Evolutionary conservation across 2,329 filamentous ascomycete genomes (phyloP).

Genomic region (Cladosporium phlei): DNA sequence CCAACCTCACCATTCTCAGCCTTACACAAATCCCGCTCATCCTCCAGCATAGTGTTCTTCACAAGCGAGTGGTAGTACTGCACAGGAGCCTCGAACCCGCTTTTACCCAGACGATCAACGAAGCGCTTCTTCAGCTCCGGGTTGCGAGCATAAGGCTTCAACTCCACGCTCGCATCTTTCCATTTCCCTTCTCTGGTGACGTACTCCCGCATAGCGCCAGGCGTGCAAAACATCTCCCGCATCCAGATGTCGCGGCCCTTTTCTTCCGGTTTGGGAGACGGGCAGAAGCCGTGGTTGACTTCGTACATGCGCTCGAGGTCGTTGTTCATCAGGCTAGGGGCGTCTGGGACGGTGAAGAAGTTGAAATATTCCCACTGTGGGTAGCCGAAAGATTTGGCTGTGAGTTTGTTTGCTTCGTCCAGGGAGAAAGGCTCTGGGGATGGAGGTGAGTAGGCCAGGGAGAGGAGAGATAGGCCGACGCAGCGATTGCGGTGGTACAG

Average conservation of each 20-base stretch:
- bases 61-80: slow-evolving; percentile 35
- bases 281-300: slow-evolving; percentile 18
- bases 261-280: slow-evolving; percentile 19
- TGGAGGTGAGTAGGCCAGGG: slow-evolving; percentile 40
- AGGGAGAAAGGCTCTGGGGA: slow-evolving; percentile 34
- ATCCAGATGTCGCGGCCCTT: slow-evolving; percentile 29
- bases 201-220: slow-evolving; percentile 33
- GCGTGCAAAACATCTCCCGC: slow-evolving; percentile 35
- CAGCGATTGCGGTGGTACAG: slow-evolving; percentile 40
- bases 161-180: slow-evolving; percentile 20
- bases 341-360: slow-evolving; percentile 41
- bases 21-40: slow-evolving; percentile 23
- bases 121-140: slow-evolving; percentile 31
- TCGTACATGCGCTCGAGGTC: slow-evolving; percentile 19
- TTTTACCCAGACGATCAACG: slow-evolving; percentile 32
- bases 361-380: slow-evolving; percentile 43
- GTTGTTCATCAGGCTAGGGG: slow-evolving; percentile 32
- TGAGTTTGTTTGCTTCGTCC: slow-evolving; percentile 30
- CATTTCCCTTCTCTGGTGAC: slow-evolving; percentile 20
- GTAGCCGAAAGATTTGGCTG: slow-evolving; percentile 34
- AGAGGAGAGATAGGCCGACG: slow-evolving; percentile 40
- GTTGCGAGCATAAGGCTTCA: slow-evolving; percentile 33
- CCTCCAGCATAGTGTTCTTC: slow-evolving; percentile 27
- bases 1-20: slow-evolving; percentile 26
- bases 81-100: slow-evolving; percentile 34